phyloP scores from a whole-genome alignment of 345 rosid species.

The Gossypium rotundifolium region DNA sequence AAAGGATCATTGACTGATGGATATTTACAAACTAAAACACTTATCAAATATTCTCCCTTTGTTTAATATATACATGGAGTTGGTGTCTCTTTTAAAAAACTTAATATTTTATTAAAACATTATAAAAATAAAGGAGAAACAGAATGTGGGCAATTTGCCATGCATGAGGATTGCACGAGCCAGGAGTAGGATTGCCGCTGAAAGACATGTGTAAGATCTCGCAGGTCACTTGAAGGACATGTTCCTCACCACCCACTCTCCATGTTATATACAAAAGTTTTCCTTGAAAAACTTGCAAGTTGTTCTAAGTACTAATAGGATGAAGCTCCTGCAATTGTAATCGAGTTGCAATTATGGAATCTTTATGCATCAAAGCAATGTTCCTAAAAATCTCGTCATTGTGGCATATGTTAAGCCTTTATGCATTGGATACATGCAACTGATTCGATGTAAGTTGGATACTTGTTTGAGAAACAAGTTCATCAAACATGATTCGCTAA shows the following conservation, averaged over 20 bases:
- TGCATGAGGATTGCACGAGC: slow-evolving; percentile 1
- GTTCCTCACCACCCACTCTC: neutral
- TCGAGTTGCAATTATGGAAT: no score
- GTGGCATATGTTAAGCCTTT: no score
- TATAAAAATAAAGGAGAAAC: no score
- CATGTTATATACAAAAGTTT: neutral
- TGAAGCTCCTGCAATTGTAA: no score
- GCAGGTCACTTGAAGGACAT: neutral
- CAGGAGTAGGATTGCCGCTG: slow-evolving; percentile 1
- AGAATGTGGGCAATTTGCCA: neutral
- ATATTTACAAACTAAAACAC: neutral
- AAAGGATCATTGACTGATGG: neutral
- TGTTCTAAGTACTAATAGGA: no score
- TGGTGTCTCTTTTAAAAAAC: neutral
- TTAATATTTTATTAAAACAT: neutral
- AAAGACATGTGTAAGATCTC: neutral
- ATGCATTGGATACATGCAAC: no score
- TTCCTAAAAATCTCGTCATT: no score
- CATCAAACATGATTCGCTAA: no score
- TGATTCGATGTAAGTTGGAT: no score
- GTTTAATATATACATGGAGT: neutral
- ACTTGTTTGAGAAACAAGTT: no score
- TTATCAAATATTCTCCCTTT: neutral
- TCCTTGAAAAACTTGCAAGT: neutral
- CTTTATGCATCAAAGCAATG: no score